Evolutionary conservation across 176 grass and related monocot genomes (phyloP).

Genomic region (Carex kokanica): DNA sequence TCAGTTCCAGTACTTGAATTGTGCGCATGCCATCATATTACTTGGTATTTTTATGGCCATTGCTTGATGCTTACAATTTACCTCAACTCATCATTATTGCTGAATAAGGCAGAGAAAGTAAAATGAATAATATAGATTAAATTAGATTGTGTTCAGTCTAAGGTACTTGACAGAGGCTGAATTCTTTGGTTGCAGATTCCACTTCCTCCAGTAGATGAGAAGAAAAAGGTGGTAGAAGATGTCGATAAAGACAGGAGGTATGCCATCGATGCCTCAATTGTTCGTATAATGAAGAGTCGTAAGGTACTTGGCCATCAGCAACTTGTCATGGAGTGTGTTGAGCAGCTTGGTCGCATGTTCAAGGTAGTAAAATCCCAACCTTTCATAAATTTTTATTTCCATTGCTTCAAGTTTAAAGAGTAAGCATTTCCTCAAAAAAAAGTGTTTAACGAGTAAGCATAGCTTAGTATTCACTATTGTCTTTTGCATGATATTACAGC

Average conservation of each 20-base stretch:
- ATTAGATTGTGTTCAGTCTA: conserved; percentile 7
- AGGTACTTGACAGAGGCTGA: not conserved
- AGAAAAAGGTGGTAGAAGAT: conserved; percentile 97
- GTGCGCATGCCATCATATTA: no score
- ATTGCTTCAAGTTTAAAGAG: not conserved
- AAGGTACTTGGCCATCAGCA: conserved; percentile 89
- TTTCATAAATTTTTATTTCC: not conserved
- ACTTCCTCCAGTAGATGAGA: conserved; percentile 91
- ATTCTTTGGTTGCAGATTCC: conserved; percentile 50
- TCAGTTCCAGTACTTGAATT: not conserved
- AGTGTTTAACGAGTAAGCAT: not conserved
- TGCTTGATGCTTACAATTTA: not conserved
- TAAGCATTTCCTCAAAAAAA: not conserved
- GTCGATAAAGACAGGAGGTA: conserved; percentile 95
- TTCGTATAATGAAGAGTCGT: conserved; percentile 95
- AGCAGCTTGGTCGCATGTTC: conserved; percentile 94
- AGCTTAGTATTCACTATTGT: not conserved
- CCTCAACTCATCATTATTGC: not conserved
- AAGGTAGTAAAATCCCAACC: conserved; percentile 40
- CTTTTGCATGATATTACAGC: conserved; percentile 33
- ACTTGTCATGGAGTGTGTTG: conserved; percentile 80
- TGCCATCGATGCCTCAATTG: conserved; percentile 95
- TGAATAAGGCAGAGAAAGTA: not conserved
- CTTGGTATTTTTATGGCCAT: not conserved
- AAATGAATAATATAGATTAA: not conserved